A percentile compares a stretch with the other conserved stretches of the same genome.
phyloP scores from a whole-genome alignment of 306 rosid genomes.

The Rosa multiflora region DNA sequence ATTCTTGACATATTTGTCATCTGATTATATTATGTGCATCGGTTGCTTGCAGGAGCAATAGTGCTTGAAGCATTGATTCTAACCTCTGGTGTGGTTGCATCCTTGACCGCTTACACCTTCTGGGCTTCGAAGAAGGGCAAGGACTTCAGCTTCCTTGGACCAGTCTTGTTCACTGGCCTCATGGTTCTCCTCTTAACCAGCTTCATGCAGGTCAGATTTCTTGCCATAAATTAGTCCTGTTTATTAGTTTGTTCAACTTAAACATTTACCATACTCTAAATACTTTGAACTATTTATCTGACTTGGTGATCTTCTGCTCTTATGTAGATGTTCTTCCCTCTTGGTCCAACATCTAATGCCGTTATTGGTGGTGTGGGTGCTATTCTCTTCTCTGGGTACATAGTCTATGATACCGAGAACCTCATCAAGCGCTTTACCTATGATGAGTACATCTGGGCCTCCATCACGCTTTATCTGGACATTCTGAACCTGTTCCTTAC shows the following conservation, averaged over 20 bases:
- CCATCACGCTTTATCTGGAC: conserved; percentile 85
- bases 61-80: conserved; percentile 92
- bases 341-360: conserved; percentile 71
- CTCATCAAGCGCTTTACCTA: conserved; percentile 87
- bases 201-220: conserved; percentile 70
- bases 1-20: background rate
- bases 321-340: conserved; percentile 82
- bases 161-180: conserved; percentile 80
- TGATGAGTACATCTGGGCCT: conserved; percentile 91
- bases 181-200: conserved; percentile 59
- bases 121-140: conserved; percentile 99
- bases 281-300: conserved; percentile 15
- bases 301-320: conserved; percentile 17
- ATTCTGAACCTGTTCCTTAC: conserved; percentile 83
- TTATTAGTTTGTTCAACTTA: background rate
- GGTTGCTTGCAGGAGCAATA: conserved; percentile 64
- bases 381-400: conserved; percentile 76
- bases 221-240: background rate
- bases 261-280: background rate
- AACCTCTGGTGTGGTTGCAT: conserved; percentile 81
- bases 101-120: conserved; percentile 86
- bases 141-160: conserved; percentile 96
- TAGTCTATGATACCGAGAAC: conserved; percentile 82
- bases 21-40: conserved; percentile 8
- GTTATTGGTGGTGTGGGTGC: conserved; percentile 75